Evolutionary conservation across 129 eudicot genomes (phyloP).

Genomic region (Rutidosis leptorrhynchoides): DNA sequence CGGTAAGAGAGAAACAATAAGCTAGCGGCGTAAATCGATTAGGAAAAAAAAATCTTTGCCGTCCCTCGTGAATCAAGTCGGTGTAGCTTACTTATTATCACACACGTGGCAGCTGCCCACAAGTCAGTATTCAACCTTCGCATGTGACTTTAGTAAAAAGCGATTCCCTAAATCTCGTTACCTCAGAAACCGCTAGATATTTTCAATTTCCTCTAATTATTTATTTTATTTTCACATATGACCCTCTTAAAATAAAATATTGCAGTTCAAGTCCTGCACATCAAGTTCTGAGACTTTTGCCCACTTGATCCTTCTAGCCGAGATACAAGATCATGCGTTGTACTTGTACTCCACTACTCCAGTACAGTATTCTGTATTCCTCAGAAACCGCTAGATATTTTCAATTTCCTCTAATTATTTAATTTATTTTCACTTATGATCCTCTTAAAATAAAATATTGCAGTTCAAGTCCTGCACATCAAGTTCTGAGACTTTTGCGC

Average conservation of each 20-base stretch:
- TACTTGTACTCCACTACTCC: too few relatives aligned
- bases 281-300: too few relatives aligned
- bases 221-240: conserved; percentile 10
- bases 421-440: conserved; percentile 3
- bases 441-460: neutral
- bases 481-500: too few relatives aligned
- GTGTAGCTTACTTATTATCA: conserved; percentile 16
- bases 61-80: conserved; percentile 26
- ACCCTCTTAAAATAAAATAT: neutral
- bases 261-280: too few relatives aligned
- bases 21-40: conserved; percentile 19
- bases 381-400: conserved; percentile 24
- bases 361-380: too few relatives aligned
- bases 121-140: conserved; percentile 11
- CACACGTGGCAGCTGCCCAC: conserved; percentile 39
- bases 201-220: conserved; percentile 11
- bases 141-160: conserved; percentile 36
- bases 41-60: conserved; percentile 32
- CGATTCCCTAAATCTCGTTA: conserved; percentile 19
- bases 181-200: conserved; percentile 19
- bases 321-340: too few relatives aligned
- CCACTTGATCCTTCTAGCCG: too few relatives aligned
- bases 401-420: conserved; percentile 8
- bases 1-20: conserved; percentile 17
- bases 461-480: too few relatives aligned